These are phyloP conservation scores for Venturia aucupariae DNA, from an alignment of 2,329 filamentous ascomycete genomes.

Conservation along the genomic window DNA sequence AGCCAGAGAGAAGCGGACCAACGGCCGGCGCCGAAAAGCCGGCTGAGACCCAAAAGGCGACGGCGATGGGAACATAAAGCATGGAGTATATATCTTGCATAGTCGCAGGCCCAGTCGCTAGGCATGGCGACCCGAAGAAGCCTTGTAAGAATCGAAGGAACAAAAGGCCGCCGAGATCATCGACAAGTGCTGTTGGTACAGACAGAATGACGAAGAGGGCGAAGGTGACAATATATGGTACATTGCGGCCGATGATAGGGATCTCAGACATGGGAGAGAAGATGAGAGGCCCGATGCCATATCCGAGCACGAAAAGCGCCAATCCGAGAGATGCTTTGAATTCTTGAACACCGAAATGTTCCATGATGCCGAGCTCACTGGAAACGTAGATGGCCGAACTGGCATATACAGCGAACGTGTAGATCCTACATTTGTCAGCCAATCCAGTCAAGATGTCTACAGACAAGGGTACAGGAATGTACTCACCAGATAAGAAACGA, in stretches of 20 bases:
- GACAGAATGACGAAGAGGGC: constrained; percentile 42
- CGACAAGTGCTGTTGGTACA: constrained; percentile 37
- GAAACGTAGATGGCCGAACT: constrained; percentile 44
- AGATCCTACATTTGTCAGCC: constrained; percentile 20
- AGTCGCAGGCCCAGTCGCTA: constrained; percentile 48
- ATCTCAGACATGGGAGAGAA: constrained; percentile 41
- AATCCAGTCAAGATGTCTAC: neutral
- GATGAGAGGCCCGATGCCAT: constrained; percentile 36
- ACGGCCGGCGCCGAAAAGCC: constrained; percentile 28
- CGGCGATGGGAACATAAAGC: constrained; percentile 35
- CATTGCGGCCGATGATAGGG: constrained; percentile 40
- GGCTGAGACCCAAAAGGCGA: constrained; percentile 35
- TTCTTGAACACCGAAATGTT: constrained; percentile 36
- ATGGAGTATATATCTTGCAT: constrained; percentile 39
- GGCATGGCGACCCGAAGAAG: constrained; percentile 45
- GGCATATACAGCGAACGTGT: constrained; percentile 44
- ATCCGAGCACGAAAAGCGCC: constrained; percentile 42
- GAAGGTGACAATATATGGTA: constrained; percentile 38
- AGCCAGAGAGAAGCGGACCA: constrained; percentile 22
- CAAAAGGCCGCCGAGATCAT: constrained; percentile 44
- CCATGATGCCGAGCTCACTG: constrained; percentile 31
- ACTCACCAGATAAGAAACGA: constrained; percentile 27
- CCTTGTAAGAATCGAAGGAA: constrained; percentile 45
- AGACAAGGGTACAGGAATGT: neutral
- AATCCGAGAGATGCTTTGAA: constrained; percentile 41